Conservation (phyloP, 2,329 filamentous ascomycete genomes). For the Calonectria montana region DNA sequence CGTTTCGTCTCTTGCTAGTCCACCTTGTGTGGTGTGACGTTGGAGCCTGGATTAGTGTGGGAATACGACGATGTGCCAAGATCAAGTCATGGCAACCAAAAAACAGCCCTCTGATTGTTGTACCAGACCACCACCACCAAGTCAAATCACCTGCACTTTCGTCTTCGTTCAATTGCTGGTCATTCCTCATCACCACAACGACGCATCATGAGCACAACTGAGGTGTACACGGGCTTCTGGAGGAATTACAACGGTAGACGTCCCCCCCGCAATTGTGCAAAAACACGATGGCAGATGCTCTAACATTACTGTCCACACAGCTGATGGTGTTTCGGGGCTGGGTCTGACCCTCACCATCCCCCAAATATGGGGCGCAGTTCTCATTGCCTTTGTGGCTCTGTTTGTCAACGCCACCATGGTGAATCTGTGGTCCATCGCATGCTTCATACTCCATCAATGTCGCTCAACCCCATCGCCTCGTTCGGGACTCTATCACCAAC, state of each 20-base stretch:
- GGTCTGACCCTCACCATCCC: not conserved
- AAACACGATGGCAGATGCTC: not conserved
- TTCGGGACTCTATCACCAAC: not conserved
- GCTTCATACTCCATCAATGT: not conserved
- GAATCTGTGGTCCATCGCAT: not conserved
- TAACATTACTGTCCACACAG: not conserved
- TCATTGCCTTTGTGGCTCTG: not conserved
- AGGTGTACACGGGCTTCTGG: not conserved
- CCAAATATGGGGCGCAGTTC: not conserved
- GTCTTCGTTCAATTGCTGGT: too few species aligned
- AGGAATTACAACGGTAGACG: not conserved
- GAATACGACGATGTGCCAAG: too few species aligned
- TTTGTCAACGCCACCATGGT: not conserved
- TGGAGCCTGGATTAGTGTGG: too few species aligned
- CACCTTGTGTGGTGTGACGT: too few species aligned
- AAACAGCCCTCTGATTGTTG: too few species aligned
- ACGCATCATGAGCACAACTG: not conserved
- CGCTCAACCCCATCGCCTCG: not conserved
- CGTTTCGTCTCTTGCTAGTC: too few species aligned
- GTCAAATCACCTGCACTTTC: too few species aligned
- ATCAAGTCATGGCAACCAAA: too few species aligned
- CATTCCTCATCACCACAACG: too few species aligned
- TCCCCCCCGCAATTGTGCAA: not conserved
- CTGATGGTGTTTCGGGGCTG: not conserved
- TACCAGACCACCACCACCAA: too few species aligned